Conservation (phyloP, 2,329 filamentous ascomycete species). For the Stemphylium lycopersici region DNA sequence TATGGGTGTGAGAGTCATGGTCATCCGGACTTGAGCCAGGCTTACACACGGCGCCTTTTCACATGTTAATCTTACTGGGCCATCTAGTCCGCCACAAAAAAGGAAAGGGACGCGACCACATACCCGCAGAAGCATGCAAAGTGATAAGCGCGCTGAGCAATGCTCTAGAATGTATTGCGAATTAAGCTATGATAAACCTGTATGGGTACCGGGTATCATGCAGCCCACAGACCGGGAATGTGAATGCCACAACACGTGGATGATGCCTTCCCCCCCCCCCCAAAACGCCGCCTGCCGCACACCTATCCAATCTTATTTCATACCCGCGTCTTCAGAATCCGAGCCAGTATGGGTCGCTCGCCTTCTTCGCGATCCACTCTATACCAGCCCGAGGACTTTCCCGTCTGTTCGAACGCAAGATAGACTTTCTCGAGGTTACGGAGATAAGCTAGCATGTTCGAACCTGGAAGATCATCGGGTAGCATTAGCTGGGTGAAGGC, state of each 20-base stretch:
- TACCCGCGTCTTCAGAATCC: not conserved
- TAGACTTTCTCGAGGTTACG: slow-evolving; percentile 29
- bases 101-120: not conserved
- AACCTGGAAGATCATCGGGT: slow-evolving; percentile 19
- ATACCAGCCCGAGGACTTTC: slow-evolving; percentile 20
- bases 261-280: not conserved
- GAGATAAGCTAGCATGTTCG: slow-evolving; percentile 25
- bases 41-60: slow-evolving; percentile 9
- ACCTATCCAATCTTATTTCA: not conserved
- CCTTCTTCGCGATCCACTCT: slow-evolving; percentile 23
- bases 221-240: not conserved
- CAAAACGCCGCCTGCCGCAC: not conserved
- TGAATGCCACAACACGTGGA: not conserved
- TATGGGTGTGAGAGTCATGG: slow-evolving; percentile 5
- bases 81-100: not conserved
- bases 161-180: not conserved
- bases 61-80: slow-evolving; percentile 8
- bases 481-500: slow-evolving; percentile 29
- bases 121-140: not conserved
- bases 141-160: not conserved
- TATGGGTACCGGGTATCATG: not conserved
- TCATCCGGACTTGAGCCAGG: not conserved
- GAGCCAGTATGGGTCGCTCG: slow-evolving; percentile 20
- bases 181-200: not conserved
- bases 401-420: slow-evolving; percentile 11